Conservation (phyloP, 1,139 yeast genomes). For the Debaryomyces sp. region DNA sequence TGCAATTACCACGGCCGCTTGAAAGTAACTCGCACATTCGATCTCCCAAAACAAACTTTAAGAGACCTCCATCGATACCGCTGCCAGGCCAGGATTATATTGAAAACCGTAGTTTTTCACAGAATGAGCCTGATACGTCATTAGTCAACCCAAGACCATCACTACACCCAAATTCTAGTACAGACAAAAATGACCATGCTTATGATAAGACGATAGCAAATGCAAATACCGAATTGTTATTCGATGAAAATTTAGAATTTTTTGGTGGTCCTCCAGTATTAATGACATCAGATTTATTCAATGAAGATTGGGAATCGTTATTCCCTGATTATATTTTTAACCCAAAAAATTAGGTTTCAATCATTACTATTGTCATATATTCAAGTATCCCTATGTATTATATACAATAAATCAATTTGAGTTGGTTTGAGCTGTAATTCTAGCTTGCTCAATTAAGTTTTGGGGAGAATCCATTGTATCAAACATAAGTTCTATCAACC, state of each 20-base stretch:
- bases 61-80: not conserved
- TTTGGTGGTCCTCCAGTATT: slow-evolving; percentile 57
- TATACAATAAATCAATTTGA: not conserved
- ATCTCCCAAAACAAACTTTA: not conserved
- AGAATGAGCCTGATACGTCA: not conserved
- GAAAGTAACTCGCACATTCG: not conserved
- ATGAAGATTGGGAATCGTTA: slow-evolving; percentile 54
- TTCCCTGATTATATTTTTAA: slow-evolving; percentile 42
- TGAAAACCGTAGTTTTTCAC: not conserved
- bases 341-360: slow-evolving; percentile 13
- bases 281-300: slow-evolving; percentile 54
- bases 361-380: no score
- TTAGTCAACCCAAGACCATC: not conserved
- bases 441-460: slow-evolving; percentile 34
- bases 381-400: not conserved
- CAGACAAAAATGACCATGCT: not conserved
- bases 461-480: slow-evolving; percentile 41
- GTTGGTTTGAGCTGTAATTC: slow-evolving; percentile 25
- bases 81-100: not conserved
- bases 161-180: not conserved
- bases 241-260: slow-evolving; percentile 38
- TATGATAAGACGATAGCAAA: slow-evolving; percentile 19
- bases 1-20: not conserved
- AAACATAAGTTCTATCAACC: slow-evolving; percentile 39
- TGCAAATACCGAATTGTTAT: slow-evolving; percentile 24